Conservation (phyloP, 2,329 filamentous ascomycete genomes). For the Raffaelea albimanens region DNA sequence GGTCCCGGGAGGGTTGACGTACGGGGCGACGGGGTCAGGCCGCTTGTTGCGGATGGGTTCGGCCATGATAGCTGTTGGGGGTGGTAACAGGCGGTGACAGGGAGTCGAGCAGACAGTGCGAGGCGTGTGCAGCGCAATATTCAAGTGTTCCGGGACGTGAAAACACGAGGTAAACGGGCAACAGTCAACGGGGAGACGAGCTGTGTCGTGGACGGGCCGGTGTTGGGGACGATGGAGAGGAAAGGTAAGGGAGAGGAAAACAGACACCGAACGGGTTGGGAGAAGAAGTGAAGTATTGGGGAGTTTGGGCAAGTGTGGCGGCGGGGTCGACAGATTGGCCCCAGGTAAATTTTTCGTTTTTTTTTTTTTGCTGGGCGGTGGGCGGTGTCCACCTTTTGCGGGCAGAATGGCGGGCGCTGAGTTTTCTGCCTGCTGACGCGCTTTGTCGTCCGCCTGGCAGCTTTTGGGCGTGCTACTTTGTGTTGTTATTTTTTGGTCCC, state of each 20-base stretch:
- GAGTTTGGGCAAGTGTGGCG: slow-evolving; percentile 3
- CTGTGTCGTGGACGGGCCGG: too few relatives aligned
- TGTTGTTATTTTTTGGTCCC: too few relatives aligned
- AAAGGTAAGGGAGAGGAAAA: neutral
- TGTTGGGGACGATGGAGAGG: too few relatives aligned
- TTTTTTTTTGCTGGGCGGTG: slow-evolving; percentile 15
- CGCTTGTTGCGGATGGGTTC: slow-evolving; percentile 57
- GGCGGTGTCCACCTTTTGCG: slow-evolving; percentile 2
- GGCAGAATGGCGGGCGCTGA: too few relatives aligned
- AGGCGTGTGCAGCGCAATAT: too few relatives aligned
- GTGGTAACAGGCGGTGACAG: slow-evolving; percentile 1
- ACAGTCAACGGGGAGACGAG: too few relatives aligned
- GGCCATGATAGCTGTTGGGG: slow-evolving; percentile 36
- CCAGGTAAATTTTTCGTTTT: slow-evolving; percentile 10
- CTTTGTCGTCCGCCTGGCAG: too few relatives aligned
- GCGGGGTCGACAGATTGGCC: slow-evolving; percentile 14
- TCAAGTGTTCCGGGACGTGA: too few relatives aligned
- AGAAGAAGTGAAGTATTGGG: slow-evolving; percentile 5
- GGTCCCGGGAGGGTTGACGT: slow-evolving; percentile 24
- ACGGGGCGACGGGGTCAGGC: slow-evolving; percentile 49
- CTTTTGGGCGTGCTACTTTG: too few relatives aligned
- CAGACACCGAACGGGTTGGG: slow-evolving; percentile 2
- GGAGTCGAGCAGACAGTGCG: too few relatives aligned
- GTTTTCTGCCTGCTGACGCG: slow-evolving; percentile 1
- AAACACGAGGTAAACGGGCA: too few relatives aligned